These are phyloP conservation scores for Litsea cubeba DNA, from an alignment of 164 flowering plant species.

Conservation along the genomic window DNA sequence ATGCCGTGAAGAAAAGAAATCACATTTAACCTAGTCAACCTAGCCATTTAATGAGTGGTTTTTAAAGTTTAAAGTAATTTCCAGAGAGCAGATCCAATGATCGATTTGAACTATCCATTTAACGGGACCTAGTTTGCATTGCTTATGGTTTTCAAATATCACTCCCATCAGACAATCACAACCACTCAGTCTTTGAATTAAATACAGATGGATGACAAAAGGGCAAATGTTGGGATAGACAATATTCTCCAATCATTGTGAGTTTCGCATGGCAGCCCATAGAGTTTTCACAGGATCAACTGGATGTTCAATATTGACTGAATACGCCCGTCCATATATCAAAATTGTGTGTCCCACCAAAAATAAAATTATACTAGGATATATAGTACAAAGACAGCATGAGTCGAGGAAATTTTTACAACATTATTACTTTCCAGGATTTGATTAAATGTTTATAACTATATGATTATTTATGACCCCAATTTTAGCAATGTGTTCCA, in stretches of 20 bases:
- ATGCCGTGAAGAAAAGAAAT: too few relatives aligned
- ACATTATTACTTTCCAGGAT: not conserved
- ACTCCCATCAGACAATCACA: too few relatives aligned
- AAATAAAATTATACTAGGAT: not conserved
- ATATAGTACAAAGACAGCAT: not conserved
- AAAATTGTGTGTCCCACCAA: not conserved
- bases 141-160: not conserved
- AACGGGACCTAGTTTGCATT: not conserved
- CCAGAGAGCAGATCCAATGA: not conserved
- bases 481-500: too few relatives aligned
- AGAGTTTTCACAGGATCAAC: not conserved
- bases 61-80: too few relatives aligned
- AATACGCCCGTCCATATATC: not conserved
- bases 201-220: not conserved
- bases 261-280: not conserved
- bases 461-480: too few relatives aligned
- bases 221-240: not conserved
- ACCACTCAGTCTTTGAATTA: not conserved
- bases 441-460: not conserved
- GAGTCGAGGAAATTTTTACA: not conserved
- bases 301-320: not conserved
- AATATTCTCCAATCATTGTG: not conserved
- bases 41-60: too few relatives aligned
- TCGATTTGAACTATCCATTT: too few relatives aligned
- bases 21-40: too few relatives aligned